phyloP scores from a whole-genome alignment of 2,329 filamentous ascomycete species.

The Corinectria fuckeliana region DNA sequence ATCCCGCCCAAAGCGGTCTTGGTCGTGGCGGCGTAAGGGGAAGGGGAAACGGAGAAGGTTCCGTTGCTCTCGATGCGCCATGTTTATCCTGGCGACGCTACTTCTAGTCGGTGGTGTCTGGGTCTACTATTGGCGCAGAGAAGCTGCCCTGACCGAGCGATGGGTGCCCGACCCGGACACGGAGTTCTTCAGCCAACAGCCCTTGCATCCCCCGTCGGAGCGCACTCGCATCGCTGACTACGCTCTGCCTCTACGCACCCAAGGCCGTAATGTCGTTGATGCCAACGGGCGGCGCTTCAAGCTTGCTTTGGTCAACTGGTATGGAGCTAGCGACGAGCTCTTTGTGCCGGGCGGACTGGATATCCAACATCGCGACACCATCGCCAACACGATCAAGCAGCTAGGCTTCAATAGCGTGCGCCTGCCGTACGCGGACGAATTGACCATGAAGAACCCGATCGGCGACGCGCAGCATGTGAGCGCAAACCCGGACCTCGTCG shows the following conservation, averaged over 20 bases:
- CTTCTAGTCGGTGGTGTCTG: slow-evolving; percentile 40
- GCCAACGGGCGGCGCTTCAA: slow-evolving; percentile 62
- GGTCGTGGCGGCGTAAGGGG: neutral
- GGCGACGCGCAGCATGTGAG: slow-evolving; percentile 56
- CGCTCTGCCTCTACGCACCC: slow-evolving; percentile 63
- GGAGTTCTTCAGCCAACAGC: slow-evolving; percentile 55
- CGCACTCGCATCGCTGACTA: slow-evolving; percentile 54
- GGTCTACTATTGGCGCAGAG: slow-evolving; percentile 52
- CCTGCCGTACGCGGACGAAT: slow-evolving; percentile 72
- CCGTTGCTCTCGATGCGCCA: slow-evolving; percentile 29
- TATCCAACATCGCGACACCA: slow-evolving; percentile 64
- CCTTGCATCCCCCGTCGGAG: slow-evolving; percentile 53
- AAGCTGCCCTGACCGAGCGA: slow-evolving; percentile 50
- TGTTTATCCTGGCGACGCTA: slow-evolving; percentile 47
- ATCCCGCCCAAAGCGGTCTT: neutral
- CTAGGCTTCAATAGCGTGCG: slow-evolving; percentile 76
- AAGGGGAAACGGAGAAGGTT: slow-evolving; percentile 13
- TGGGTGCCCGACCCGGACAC: slow-evolving; percentile 59
- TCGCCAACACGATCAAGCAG: slow-evolving; percentile 63
- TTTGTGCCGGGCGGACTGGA: slow-evolving; percentile 71
- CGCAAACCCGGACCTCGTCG: slow-evolving; percentile 66
- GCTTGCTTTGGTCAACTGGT: slow-evolving; percentile 73
- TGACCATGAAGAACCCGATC: slow-evolving; percentile 66
- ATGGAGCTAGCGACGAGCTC: slow-evolving; percentile 71
- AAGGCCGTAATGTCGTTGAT: slow-evolving; percentile 68